Evolutionary conservation across 2,329 filamentous ascomycete genomes (phyloP), one percentile per base, ranked within the genome.

Genomic region (Nothomitra cinnamomea): DNA sequence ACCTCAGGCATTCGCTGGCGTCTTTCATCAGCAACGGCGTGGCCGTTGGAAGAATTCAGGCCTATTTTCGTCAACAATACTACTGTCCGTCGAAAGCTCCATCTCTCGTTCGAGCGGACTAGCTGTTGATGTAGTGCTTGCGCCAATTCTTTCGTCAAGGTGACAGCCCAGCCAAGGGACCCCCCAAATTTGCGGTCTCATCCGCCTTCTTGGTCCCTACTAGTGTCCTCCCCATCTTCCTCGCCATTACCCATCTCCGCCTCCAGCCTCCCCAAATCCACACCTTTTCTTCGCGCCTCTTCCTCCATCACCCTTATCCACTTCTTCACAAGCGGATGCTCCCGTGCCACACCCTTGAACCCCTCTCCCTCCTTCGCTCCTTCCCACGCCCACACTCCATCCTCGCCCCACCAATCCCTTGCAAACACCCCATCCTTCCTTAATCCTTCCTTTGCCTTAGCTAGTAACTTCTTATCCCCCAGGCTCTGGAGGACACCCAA

Each of bases 401-500:
- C 42, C 42, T 22, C 42, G 21, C 42, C 42, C 42, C n/a, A 21
- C 42, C 42, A 21, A 6, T 22, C 42, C 19, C 21, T 22, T 45
- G 17, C 42, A 6, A 45, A 45, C 19, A 45, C 19, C 2, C 22
- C 22, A 17, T 19, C 22, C 15, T 21, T 13, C 10, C 22, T 12
- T 21, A 45, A 13, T 12, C 21, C 42, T 17, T 45, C 17, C 19
- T 13, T 45, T 1, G 42, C 42, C 10, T 19, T 21, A 3, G n/a
- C 19, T 19, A 45, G 42, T 6, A 45, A 82, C 55, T 19, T 3
- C 17, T 21, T 12, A 4, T 22, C 15, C 6, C 17, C 17, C 10
- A 95, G 67, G 0, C 84, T 87, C 62, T 94, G 86, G 4, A 95
- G 63, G 2, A 86, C 69, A 0, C 92, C 92, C 2, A 94, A 66